Conservation (phyloP, 225 moss, liverwort and hornwort genomes). For the Pseudisothecium myosuroides region DNA sequence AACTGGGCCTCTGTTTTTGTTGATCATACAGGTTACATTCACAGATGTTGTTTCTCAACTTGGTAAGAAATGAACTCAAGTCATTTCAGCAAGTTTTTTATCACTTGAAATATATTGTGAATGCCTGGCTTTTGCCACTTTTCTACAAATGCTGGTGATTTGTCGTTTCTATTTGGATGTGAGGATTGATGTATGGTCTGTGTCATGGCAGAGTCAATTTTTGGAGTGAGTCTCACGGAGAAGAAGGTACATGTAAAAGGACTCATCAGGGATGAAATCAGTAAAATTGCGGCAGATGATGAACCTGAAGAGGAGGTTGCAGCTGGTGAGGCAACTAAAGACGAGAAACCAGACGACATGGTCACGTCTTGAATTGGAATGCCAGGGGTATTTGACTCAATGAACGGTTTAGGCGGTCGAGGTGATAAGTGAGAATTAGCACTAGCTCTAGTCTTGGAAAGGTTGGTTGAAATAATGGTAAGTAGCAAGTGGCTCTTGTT, state of each 20-base stretch:
- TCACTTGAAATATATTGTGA: background rate
- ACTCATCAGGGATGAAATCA: slow-evolving; percentile 74
- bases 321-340: slow-evolving; percentile 5
- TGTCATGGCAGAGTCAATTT: slow-evolving; percentile 40
- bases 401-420: background rate
- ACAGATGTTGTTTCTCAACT: slow-evolving; percentile 78
- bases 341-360: slow-evolving; percentile 8
- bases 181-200: background rate
- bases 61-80: slow-evolving; percentile 25
- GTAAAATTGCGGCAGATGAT: slow-evolving; percentile 57
- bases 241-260: slow-evolving; percentile 72
- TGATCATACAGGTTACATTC: slow-evolving; percentile 59
- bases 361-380: background rate
- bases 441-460: background rate
- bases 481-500: background rate
- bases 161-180: background rate
- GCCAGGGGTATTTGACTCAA: background rate
- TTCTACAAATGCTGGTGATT: background rate
- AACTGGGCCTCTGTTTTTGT: background rate
- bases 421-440: background rate
- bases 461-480: slow-evolving; percentile 7
- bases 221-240: slow-evolving; percentile 48
- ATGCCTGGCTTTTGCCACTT: background rate
- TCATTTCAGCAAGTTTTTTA: background rate
- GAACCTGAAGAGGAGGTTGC: slow-evolving; percentile 39